A percentile compares a stretch with the other conserved stretches of the same genome.
phyloP scores from a whole-genome alignment of 768 basidiomycete genomes.

The Phylloporus scabripes region DNA sequence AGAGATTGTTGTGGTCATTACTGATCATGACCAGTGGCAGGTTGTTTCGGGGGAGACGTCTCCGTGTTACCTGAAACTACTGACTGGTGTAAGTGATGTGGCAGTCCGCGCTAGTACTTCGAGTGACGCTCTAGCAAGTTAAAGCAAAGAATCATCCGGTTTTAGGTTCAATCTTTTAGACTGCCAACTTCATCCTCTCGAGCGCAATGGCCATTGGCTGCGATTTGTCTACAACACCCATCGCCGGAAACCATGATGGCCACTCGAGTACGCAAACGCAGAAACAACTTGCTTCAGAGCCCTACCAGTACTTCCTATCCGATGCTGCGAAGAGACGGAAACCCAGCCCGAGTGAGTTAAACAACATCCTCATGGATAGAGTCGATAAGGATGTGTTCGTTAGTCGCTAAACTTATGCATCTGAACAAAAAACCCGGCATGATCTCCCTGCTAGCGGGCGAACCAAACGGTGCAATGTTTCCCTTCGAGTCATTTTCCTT shows the following conservation, averaged over 20 bases:
- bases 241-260: neutral
- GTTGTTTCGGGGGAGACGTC: neutral
- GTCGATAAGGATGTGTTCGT: neutral
- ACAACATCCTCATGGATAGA: neutral
- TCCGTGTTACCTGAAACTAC: neutral
- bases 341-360: slow-evolving; percentile 51
- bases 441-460: slow-evolving; percentile 82
- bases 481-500: slow-evolving; percentile 81
- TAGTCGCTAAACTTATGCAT: slow-evolving; percentile 65
- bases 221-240: neutral
- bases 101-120: too few species aligned
- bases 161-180: neutral
- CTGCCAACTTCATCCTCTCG: neutral
- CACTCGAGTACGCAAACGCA: neutral
- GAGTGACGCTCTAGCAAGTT: neutral
- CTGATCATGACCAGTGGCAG: neutral
- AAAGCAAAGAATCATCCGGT: neutral
- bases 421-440: slow-evolving; percentile 74
- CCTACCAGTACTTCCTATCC: slow-evolving; percentile 59
- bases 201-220: slow-evolving; percentile 8
- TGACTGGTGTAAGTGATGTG: too few species aligned
- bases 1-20: neutral
- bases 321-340: slow-evolving; percentile 53
- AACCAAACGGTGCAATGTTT: slow-evolving; percentile 84
- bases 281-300: slow-evolving; percentile 41